Base-by-base conservation (phyloP, 1,139 yeast genomes). In the Suhomyces bolitotheri region DNA sequence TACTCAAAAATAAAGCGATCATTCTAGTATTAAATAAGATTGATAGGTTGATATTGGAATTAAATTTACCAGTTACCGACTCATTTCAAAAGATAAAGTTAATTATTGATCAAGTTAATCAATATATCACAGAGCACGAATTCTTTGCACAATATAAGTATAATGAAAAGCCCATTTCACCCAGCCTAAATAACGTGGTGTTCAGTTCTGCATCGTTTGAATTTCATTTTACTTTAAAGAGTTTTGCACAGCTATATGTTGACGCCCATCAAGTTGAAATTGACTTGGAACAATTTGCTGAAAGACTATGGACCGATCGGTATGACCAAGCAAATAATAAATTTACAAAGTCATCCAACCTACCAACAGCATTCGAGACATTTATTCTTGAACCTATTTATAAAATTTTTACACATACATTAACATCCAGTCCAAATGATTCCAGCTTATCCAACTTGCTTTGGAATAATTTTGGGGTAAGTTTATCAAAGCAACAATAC, bases 311-410 rank as follows among this genome's bases (percentile, higher is more conserved):
- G 97, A 96, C 96, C 0, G 82, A 84, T 45, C 82, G 70, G 50
- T 86, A 64, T 50, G 63, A 78, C 36, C 53, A 65, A 1, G 54
- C 55, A 0, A 50, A 59, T 0, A 66, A 72, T 19, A 70, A 63
- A 38, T 81, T 88, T 47, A 58, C 73, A 0, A 43, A 52, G 4
- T 58, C 56, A 5, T 53, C 57, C 3, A 39, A 55, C 1, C 39
- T 56, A 2, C 56, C 67, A 15, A 61, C 88, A 37, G 62, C 90
- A 0, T 90, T 90, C 56, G 74, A 78, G 10, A 72, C 75, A 40
- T 84, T 89, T 46, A 69, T 92, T 7, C 62, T 89, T 12, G 80
- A 77, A 13, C 98, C 98, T 0, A 51, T 94, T 5, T 92, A 90
- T 62, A 90, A 92, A 53, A 56, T 90, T 4, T 64, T 82, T 31